Percentiles rank a stretch among this genome's conserved stretches.
Evolutionary conservation across 306 rosid species (phyloP).

Genomic region (Cicer cuneatum): DNA sequence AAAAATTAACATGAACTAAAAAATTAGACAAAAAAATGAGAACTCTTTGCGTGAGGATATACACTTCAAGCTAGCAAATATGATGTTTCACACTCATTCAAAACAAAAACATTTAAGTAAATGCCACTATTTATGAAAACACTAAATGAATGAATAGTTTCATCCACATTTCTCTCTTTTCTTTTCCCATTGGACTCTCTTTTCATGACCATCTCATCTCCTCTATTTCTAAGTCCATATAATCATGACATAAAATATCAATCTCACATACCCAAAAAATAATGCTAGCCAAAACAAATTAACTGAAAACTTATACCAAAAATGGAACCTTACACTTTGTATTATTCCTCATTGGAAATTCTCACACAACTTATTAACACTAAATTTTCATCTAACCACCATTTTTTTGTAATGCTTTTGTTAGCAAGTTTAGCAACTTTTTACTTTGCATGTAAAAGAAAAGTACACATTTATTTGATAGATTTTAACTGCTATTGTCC

Average conservation of each 20-base stretch:
- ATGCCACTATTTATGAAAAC: conserved; percentile 43
- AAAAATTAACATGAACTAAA: neutral
- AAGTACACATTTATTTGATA: conserved; percentile 49
- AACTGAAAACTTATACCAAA: conserved; percentile 21
- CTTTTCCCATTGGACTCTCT: conserved; percentile 44
- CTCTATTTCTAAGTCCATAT: conserved; percentile 38
- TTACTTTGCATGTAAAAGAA: conserved; percentile 49
- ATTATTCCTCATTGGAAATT: conserved; percentile 38
- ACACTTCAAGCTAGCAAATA: neutral
- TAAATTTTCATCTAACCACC: conserved; percentile 29
- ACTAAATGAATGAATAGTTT: conserved; percentile 45
- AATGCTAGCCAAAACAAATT: conserved; percentile 25
- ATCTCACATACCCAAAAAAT: conserved; percentile 16
- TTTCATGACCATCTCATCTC: conserved; percentile 14
- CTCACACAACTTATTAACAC: conserved; percentile 21
- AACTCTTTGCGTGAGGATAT: neutral
- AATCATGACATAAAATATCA: conserved; percentile 15
- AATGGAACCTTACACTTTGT: conserved; percentile 34
- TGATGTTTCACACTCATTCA: neutral
- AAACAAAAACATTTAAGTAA: conserved; percentile 14
- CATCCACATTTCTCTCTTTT: conserved; percentile 33
- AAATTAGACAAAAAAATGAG: neutral
- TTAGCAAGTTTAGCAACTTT: conserved; percentile 38
- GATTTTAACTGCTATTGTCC: conserved; percentile 56
- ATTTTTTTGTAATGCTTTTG: conserved; percentile 31